phyloP scores from a whole-genome alignment of 2,329 filamentous ascomycete species.

The Fusarium foetens region DNA sequence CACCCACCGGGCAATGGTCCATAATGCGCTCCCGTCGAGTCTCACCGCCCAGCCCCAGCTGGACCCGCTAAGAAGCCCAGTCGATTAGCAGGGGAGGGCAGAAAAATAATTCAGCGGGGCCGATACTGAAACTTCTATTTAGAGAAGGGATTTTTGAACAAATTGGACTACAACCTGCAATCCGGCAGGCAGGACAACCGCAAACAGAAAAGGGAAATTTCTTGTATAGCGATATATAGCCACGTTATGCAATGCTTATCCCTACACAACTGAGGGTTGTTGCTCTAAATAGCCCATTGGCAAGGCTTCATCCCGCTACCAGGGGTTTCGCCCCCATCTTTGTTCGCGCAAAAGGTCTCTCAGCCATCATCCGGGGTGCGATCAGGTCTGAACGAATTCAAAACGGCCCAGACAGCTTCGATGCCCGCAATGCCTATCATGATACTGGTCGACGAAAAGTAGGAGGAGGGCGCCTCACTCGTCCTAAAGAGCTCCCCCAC shows the following conservation, averaged over 20 bases:
- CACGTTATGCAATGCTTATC: slow-evolving; percentile 45
- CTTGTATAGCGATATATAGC: not conserved
- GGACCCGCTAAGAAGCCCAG: not conserved
- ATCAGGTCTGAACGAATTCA: slow-evolving; percentile 58
- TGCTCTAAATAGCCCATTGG: slow-evolving; percentile 37
- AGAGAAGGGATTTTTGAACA: not conserved
- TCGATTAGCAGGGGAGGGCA: slow-evolving; percentile 37
- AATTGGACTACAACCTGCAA: not conserved
- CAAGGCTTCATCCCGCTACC: slow-evolving; percentile 1
- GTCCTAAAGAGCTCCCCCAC: slow-evolving; percentile 1
- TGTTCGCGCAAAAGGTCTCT: slow-evolving; percentile 57
- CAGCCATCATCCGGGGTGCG: slow-evolving; percentile 75
- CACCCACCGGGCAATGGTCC: not conserved
- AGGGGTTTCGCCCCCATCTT: slow-evolving; percentile 27
- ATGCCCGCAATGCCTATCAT: not conserved
- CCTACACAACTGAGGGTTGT: slow-evolving; percentile 35
- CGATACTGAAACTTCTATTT: slow-evolving; percentile 22
- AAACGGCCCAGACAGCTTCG: slow-evolving; percentile 28
- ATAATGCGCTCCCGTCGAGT: not conserved
- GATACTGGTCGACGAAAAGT: slow-evolving; percentile 1
- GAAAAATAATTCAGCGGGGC: slow-evolving; percentile 44
- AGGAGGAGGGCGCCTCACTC: not conserved
- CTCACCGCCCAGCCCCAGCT: slow-evolving; percentile 35
- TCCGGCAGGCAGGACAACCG: not conserved
- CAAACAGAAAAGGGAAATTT: not conserved